These are phyloP conservation scores for Trichoderma breve DNA, from an alignment of 2,329 filamentous ascomycete genomes.

Conservation along the genomic window DNA sequence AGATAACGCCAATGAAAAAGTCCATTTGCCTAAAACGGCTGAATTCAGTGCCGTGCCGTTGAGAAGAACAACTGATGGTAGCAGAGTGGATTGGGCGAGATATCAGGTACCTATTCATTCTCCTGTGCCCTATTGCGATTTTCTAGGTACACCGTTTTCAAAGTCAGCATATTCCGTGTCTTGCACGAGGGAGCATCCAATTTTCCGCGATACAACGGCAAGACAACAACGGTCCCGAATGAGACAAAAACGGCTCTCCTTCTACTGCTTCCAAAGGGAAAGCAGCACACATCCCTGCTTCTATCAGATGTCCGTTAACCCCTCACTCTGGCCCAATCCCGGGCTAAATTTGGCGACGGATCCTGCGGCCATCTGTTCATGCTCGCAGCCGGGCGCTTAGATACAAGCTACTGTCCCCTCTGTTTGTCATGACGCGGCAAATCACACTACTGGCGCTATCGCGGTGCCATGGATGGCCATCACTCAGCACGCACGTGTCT, in stretches of 20 bases:
- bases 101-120: neutral
- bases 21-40: constrained; percentile 9
- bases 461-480: constrained; percentile 2
- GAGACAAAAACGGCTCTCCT: neutral
- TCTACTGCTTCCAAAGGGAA: neutral
- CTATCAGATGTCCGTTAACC: constrained; percentile 18
- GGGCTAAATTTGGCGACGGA: constrained; percentile 24
- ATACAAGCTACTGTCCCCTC: neutral
- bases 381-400: constrained; percentile 22
- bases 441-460: constrained; percentile 28
- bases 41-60: neutral
- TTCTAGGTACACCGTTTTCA: neutral
- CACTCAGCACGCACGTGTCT: constrained; percentile 25
- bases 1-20: neutral
- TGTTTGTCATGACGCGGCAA: constrained; percentile 17
- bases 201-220: neutral
- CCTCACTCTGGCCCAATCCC: constrained; percentile 13
- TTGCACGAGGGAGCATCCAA: neutral
- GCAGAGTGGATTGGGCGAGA: neutral
- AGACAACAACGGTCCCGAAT: neutral
- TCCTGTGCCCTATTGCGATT: neutral
- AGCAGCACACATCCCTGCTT: neutral
- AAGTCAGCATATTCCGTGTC: neutral
- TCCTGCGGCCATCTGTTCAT: neutral
- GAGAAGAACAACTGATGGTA: neutral